Conservation (phyloP, 805 yeast genomes). For the Brettanomyces bruxellensis region DNA sequence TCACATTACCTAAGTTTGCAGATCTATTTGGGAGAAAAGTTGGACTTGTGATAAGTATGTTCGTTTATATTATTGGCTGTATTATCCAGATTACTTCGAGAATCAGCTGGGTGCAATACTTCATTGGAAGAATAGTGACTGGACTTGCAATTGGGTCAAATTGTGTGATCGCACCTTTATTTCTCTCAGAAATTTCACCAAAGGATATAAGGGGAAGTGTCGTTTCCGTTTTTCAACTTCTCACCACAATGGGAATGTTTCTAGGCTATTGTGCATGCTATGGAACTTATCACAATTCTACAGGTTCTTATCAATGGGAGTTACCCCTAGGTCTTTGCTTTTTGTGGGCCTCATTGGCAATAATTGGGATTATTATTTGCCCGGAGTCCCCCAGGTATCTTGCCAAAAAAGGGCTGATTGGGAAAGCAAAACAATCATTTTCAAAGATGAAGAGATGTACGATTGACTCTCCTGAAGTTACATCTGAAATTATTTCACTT, state of each 20-base stretch:
- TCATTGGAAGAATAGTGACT: conserved; percentile 51
- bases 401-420: conserved; percentile 38
- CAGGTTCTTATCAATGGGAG: conserved; percentile 54
- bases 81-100: conserved; percentile 50
- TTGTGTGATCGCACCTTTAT: conserved; percentile 46
- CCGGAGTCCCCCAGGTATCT: conserved; percentile 67
- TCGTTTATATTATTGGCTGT: conserved; percentile 52
- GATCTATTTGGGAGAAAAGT: conserved; percentile 53
- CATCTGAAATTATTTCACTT: conserved; percentile 43
- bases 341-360: conserved; percentile 43
- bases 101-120: conserved; percentile 50
- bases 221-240: conserved; percentile 61
- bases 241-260: conserved; percentile 63
- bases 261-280: conserved; percentile 60
- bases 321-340: conserved; percentile 47
- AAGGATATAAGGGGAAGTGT: conserved; percentile 62
- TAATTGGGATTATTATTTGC: conserved; percentile 43
- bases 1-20: conserved; percentile 45
- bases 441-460: conserved; percentile 50
- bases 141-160: conserved; percentile 50
- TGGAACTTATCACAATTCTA: conserved; percentile 45
- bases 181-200: conserved; percentile 64
- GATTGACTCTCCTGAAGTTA: conserved; percentile 44
- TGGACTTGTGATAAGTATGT: conserved; percentile 45
- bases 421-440: conserved; percentile 46